Conservation (phyloP, 2,329 filamentous ascomycete genomes). For the Venturia effusa region DNA sequence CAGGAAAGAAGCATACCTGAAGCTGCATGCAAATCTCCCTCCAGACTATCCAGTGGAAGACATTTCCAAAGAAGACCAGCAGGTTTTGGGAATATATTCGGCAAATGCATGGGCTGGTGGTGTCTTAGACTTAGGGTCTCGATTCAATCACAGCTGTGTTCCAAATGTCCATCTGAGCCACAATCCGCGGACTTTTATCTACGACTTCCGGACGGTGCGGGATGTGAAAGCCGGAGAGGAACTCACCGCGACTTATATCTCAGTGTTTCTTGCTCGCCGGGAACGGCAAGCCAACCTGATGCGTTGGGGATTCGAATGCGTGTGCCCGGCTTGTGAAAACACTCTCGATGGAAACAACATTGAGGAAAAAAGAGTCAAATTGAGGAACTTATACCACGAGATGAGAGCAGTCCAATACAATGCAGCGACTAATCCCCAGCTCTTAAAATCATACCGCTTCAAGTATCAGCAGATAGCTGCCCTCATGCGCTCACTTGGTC, state of each 20-base stretch:
- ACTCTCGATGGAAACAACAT: not conserved
- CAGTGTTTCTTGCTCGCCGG: not conserved
- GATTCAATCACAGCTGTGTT: constrained; percentile 12
- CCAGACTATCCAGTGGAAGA: not conserved
- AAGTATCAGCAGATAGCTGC: not conserved
- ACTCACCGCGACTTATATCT: not conserved
- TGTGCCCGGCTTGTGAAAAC: not conserved
- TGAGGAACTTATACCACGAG: not conserved
- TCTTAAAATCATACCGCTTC: not conserved
- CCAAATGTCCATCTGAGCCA: constrained; percentile 9
- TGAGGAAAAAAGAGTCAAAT: not conserved
- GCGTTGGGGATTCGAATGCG: not conserved
- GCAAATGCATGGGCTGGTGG: constrained; percentile 11
- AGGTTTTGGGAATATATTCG: constrained; percentile 6
- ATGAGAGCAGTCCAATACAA: not conserved
- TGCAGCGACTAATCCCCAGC: not conserved
- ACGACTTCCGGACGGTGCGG: not conserved
- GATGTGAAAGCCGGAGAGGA: not conserved
- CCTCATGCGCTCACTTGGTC: not conserved
- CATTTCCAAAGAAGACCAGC: constrained; percentile 3
- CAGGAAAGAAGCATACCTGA: not conserved
- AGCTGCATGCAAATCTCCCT: not conserved
- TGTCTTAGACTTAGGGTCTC: not conserved
- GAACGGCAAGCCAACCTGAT: not conserved
- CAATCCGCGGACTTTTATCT: not conserved